Evolutionary conservation across 805 yeast species (phyloP), one percentile per base, ranked within the genome.

Genomic region (Saturnispora sanitii): DNA sequence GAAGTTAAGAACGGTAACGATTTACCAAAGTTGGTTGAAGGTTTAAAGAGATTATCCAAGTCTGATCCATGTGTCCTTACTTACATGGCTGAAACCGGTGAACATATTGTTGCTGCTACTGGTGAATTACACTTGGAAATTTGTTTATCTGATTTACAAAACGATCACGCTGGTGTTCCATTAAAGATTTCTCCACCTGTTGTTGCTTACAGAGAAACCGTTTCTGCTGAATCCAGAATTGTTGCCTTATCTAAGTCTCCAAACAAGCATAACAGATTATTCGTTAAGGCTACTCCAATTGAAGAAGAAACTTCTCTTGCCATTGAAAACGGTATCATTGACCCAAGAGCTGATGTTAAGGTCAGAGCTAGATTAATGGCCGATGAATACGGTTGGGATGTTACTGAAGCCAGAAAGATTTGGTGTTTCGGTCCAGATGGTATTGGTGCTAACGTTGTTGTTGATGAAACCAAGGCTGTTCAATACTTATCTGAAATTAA

Each of bases 371-470:
- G 97, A 82, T 62, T 85, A 66, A 77, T 90, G 79, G 97, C 97
- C 66, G 97, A 90, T 69, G 95, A 92, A 69, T 92, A 71, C 82
- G 96, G 90, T 59, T 90, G 98, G 98, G 97, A 90, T 68, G 96
- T 92, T 67, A 79, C 96, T 59, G 98, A 90, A 67, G 98, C 96
- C 73, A 88, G 98, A 83, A 90, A 92, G 92, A 92, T 90, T 67
- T 90, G 98, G 98, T 86, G 96, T 83, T 90, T 90, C 87, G 98
- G 98, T 77, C 97, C 98, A 68, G 98, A 90, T 66, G 96, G 96
- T 73, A 80, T 75, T 69, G 98, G 98, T 74, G 88, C 98, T 64
- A 90, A 90, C 78, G 71, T 92, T 65, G 96, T 90, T 65, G 94
- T 90, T 71, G 98, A 90, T 77, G 96, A 88, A 75, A 90, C 97